A percentile compares a stretch with the other conserved stretches of the same genome.
Evolutionary conservation across 495 filamentous ascomycete genomes (phyloP).

Genomic region (Penicillium lagena): DNA sequence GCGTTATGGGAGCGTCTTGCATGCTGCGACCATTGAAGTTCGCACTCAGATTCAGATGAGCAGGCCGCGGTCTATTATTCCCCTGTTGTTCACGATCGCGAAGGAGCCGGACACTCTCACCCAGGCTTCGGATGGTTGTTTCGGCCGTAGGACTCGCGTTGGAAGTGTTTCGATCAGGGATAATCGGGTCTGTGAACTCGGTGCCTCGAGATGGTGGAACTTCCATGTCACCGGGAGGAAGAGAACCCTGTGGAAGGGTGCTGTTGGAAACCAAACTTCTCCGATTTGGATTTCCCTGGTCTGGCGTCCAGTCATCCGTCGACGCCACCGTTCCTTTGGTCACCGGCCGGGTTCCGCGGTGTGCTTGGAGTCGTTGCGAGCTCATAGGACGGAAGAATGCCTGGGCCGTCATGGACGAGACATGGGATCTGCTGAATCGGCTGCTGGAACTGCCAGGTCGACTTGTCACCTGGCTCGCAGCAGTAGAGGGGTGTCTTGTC

Average conservation of each 20-base stretch:
- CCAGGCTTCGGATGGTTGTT: constrained; percentile 56
- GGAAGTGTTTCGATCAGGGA: constrained; percentile 59
- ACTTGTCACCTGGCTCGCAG: constrained; percentile 31
- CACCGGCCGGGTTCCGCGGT: constrained; percentile 57
- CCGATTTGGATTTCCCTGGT: constrained; percentile 41
- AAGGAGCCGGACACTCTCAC: constrained; percentile 69
- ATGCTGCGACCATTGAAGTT: constrained; percentile 43
- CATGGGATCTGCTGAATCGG: constrained; percentile 78
- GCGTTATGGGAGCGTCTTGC: constrained; percentile 40
- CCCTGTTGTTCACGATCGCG: constrained; percentile 41
- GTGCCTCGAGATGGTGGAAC: constrained; percentile 69
- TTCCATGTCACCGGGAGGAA: constrained; percentile 48
- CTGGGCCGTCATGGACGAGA: constrained; percentile 79
- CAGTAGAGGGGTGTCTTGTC: constrained; percentile 26
- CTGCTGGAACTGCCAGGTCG: constrained; percentile 61
- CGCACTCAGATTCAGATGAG: constrained; percentile 52
- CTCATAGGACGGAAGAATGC: constrained; percentile 97
- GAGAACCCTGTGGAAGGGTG: constrained; percentile 30
- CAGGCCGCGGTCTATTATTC: constrained; percentile 41
- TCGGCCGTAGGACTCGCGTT: constrained; percentile 70
- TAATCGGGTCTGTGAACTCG: constrained; percentile 62
- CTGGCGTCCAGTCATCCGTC: constrained; percentile 33
- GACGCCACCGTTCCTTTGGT: constrained; percentile 35
- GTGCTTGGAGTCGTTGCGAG: constrained; percentile 88
- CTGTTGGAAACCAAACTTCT: constrained; percentile 42